Percentiles rank a stretch among this genome's conserved stretches.
Conservation (phyloP, 108 stramenopile species). For the Pelagomonas calceolata region DNA sequence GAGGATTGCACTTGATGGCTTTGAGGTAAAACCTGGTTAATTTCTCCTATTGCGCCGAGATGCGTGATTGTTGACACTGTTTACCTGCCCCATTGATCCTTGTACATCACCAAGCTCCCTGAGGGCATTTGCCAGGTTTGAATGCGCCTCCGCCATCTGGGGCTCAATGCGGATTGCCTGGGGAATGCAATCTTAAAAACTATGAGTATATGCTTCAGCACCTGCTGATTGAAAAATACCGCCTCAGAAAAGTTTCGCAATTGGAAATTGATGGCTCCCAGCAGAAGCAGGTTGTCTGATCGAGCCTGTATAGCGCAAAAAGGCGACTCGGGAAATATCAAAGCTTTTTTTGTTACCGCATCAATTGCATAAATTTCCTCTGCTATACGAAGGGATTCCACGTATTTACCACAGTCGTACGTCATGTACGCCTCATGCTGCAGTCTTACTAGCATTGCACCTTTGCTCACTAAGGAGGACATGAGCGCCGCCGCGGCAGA, state of each 20-base stretch:
- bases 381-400: too few species aligned
- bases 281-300: constrained; percentile 43
- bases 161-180: constrained; percentile 33
- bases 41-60: not conserved
- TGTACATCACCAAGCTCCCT: constrained; percentile 47
- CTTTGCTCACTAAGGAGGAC: too few species aligned
- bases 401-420: too few species aligned
- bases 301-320: constrained; percentile 1
- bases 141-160: constrained; percentile 46
- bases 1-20: constrained; percentile 53
- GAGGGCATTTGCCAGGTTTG: constrained; percentile 51
- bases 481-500: too few species aligned
- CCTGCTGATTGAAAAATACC: constrained; percentile 46
- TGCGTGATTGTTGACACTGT: constrained; percentile 9
- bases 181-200: not conserved
- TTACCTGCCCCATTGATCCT: constrained; percentile 44
- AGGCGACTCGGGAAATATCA: too few species aligned
- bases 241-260: constrained; percentile 41
- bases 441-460: too few species aligned
- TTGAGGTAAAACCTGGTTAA: constrained; percentile 4
- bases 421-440: too few species aligned
- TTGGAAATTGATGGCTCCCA: constrained; percentile 50
- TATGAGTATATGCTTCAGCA: not conserved
- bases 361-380: too few species aligned
- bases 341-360: too few species aligned